Base-by-base conservation (phyloP, 2,329 filamentous ascomycete genomes). In the Neocucurbitaria cava region DNA sequence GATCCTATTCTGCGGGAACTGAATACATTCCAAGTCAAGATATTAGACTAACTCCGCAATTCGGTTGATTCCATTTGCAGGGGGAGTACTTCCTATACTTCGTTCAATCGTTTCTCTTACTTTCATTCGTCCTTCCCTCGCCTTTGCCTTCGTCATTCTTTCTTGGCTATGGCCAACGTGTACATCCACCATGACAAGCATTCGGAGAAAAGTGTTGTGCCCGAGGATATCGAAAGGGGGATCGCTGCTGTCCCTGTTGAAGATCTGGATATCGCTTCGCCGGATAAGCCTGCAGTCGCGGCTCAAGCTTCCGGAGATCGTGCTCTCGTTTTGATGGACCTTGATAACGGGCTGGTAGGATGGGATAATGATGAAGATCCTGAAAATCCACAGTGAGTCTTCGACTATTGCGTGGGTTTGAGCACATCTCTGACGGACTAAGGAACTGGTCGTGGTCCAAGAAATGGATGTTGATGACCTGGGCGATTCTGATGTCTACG, bases 311-410 rank as follows among this genome's bases (percentile, higher is more conserved):
- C 49, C 40, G 54, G 49, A 11, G 49, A 57, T 33, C 46, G 52
- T 8, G 47, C 48, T 2, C 23, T 51, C 7, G 52, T 56, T 6
- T 54, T 65, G 39, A 64, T 58, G 46, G 64, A 68, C 43, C 53
- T 67, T 4, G 60, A 63, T 5, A 61, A 61, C 10, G 58, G 58
- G 1, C 36, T 70, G 4, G 60, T 69, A 3, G 66, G 66, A 10
- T 69, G 66, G 66, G 66, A 69, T 2, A 40, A 23, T n/a, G 58
- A 60, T 28, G 54, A 62, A 4, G 66, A 69, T 43, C 60, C 62
- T 8, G 33, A 38, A 2, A 68, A 69, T 48, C 54, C 65, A 18
- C 56, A 58, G 64, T 68, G 30, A 39, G 47, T 10, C 8, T 11
- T 38, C 20, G 8, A 3, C 6, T 18, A 8, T n/a, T 8, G 3